Evolutionary conservation across 1,284 basidiomycete genomes (phyloP).

Genomic region (Trichosporon inkin): DNA sequence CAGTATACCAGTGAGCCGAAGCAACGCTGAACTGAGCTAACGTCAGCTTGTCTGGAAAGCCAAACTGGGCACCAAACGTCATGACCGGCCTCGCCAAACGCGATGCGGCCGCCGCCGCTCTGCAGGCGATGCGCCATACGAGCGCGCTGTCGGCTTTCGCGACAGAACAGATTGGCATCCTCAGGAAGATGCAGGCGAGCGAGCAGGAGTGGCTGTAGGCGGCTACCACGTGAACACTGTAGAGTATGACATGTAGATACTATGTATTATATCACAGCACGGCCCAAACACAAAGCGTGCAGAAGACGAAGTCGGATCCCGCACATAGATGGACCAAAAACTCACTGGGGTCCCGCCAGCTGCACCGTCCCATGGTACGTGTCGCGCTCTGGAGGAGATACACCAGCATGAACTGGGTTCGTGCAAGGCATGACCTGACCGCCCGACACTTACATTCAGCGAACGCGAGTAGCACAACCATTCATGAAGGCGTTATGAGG

Average conservation of each 20-base stretch:
- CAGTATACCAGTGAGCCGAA: slow-evolving; percentile 72
- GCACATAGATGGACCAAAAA: no score
- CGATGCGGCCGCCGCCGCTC: slow-evolving; percentile 20
- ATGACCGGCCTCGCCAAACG: slow-evolving; percentile 17
- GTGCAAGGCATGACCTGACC: no score
- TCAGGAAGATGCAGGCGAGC: slow-evolving; percentile 16
- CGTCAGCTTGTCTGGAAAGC: slow-evolving; percentile 3
- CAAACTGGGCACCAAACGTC: slow-evolving; percentile 16
- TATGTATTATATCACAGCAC: background rate
- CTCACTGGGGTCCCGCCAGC: no score
- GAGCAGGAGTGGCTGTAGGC: slow-evolving; percentile 13
- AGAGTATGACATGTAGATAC: slow-evolving; percentile 2
- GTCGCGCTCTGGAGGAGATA: no score
- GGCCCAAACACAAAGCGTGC: no score
- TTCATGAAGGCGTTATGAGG: no score
- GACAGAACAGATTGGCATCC: slow-evolving; percentile 9
- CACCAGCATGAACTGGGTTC: no score
- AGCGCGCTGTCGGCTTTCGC: slow-evolving; percentile 15
- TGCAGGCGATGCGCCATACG: slow-evolving; percentile 13
- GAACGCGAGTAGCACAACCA: no score
- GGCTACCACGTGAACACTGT: background rate
- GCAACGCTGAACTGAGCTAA: background rate
- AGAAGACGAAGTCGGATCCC: no score
- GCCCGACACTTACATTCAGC: no score
- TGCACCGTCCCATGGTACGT: no score